Conservation (phyloP, 371 early-diverging fungal species). For the Blastocladiella emersonii region DNA sequence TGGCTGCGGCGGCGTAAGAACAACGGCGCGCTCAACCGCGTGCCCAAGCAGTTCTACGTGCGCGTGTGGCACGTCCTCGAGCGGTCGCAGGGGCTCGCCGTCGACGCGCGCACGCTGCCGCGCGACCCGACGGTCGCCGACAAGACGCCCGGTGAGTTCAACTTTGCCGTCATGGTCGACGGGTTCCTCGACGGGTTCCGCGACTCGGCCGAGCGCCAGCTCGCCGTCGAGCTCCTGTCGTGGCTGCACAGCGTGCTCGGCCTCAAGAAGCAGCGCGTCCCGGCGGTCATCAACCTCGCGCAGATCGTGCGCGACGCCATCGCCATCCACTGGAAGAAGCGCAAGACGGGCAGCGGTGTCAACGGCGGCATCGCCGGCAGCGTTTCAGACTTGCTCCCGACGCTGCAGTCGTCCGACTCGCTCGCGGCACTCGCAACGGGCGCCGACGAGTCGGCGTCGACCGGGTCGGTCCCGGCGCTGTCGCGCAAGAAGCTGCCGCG, state of each 20-base stretch:
- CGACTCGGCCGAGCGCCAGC: constrained; percentile 75
- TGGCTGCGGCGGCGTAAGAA: constrained; percentile 68
- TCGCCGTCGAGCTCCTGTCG: constrained; percentile 54
- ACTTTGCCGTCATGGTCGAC: constrained; percentile 63
- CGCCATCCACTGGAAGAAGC: constrained; percentile 47
- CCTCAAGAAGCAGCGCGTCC: constrained; percentile 40
- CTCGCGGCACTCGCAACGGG: neutral
- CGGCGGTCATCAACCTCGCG: constrained; percentile 36
- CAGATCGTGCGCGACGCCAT: constrained; percentile 50
- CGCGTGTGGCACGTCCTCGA: constrained; percentile 57
- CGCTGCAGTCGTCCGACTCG: neutral
- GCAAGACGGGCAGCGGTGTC: constrained; percentile 34
- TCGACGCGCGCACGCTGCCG: constrained; percentile 42
- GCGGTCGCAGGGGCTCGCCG: constrained; percentile 31
- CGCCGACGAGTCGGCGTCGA: neutral
- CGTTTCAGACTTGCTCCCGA: constrained; percentile 9
- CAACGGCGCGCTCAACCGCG: constrained; percentile 74
- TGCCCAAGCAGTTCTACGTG: constrained; percentile 62
- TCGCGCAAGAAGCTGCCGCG: no score
- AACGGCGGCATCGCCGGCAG: constrained; percentile 8
- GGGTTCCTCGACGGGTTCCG: constrained; percentile 46
- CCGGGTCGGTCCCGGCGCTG: no score
- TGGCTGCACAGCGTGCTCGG: no score
- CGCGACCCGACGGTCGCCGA: constrained; percentile 72
- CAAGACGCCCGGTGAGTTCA: constrained; percentile 71